These are phyloP conservation scores for Coriolopsis trogii DNA, from an alignment of 1,284 basidiomycete genomes.

Conservation along the genomic window DNA sequence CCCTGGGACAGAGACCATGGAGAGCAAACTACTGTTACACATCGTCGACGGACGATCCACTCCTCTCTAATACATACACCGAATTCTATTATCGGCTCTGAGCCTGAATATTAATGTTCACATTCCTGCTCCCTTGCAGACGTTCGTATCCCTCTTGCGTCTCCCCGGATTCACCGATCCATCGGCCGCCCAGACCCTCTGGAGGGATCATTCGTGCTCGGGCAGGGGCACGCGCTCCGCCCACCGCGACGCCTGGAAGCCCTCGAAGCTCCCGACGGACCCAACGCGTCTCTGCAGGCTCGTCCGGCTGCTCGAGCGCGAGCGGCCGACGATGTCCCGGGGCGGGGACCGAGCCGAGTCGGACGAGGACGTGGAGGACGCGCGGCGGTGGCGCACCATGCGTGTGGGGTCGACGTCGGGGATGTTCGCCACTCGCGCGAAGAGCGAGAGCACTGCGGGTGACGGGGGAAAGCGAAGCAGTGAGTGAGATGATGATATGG, in stretches of 20 bases:
- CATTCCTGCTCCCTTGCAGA: constrained; percentile 1
- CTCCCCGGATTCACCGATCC: too few relatives aligned
- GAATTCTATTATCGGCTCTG: too few relatives aligned
- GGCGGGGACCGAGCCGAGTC: constrained; percentile 27
- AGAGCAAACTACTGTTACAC: too few relatives aligned
- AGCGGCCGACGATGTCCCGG: constrained; percentile 35
- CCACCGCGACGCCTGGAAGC: constrained; percentile 19
- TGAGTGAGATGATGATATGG: neutral
- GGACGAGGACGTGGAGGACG: constrained; percentile 65
- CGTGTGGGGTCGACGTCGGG: constrained; percentile 70
- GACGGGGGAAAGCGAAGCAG: neutral
- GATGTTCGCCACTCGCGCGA: constrained; percentile 71
- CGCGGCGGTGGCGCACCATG: constrained; percentile 74
- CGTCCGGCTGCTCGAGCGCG: constrained; percentile 59
- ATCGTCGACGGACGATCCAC: too few relatives aligned
- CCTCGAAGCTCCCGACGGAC: constrained; percentile 19
- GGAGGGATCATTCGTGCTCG: neutral
- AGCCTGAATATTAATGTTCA: too few relatives aligned
- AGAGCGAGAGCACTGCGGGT: constrained; percentile 65
- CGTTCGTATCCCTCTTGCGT: too few relatives aligned
- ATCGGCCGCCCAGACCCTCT: too few relatives aligned
- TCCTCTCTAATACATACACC: too few relatives aligned
- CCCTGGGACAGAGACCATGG: too few relatives aligned
- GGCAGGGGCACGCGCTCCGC: constrained; percentile 21
- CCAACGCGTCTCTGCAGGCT: constrained; percentile 37